A percentile compares a stretch with the other conserved stretches of the same genome.
Evolutionary conservation across 805 yeast genomes (phyloP).

Genomic region (Barnettozyma siamensis): DNA sequence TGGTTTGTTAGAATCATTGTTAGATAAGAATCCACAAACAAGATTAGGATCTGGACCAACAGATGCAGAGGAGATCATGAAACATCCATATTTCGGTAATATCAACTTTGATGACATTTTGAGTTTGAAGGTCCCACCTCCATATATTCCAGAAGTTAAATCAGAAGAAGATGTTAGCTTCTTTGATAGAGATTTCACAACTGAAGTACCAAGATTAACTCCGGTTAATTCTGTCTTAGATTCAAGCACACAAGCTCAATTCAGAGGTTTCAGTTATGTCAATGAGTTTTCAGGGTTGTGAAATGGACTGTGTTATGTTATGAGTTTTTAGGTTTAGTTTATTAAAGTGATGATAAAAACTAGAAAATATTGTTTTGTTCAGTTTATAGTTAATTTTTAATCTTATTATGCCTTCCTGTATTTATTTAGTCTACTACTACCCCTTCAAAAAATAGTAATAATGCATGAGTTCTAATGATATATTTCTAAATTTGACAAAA

Average conservation of each 20-base stretch:
- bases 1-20: slow-evolving; percentile 81
- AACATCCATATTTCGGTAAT: slow-evolving; percentile 87
- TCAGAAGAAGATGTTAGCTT: slow-evolving; percentile 88
- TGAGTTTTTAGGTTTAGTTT: too few relatives aligned
- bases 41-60: slow-evolving; percentile 84
- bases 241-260: slow-evolving; percentile 88
- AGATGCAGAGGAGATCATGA: slow-evolving; percentile 93
- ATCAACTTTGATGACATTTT: slow-evolving; percentile 86
- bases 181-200: slow-evolving; percentile 92
- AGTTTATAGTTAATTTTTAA: too few relatives aligned
- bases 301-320: too few relatives aligned
- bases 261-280: slow-evolving; percentile 92
- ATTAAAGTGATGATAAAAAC: not conserved
- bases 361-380: too few relatives aligned
- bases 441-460: too few relatives aligned
- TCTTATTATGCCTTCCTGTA: too few relatives aligned
- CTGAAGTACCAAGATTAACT: slow-evolving; percentile 90
- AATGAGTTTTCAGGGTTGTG: slow-evolving; percentile 46
- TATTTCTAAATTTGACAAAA: too few relatives aligned
- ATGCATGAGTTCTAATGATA: too few relatives aligned
- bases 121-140: slow-evolving; percentile 69
- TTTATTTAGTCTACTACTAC: too few relatives aligned
- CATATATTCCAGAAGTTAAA: slow-evolving; percentile 81
- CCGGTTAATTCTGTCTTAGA: slow-evolving; percentile 88
- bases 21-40: slow-evolving; percentile 80